Evolutionary conservation across 768 basidiomycete genomes (phyloP), one percentile per base, ranked within the genome.

Genomic region (Clitopilus hobsonii): DNA sequence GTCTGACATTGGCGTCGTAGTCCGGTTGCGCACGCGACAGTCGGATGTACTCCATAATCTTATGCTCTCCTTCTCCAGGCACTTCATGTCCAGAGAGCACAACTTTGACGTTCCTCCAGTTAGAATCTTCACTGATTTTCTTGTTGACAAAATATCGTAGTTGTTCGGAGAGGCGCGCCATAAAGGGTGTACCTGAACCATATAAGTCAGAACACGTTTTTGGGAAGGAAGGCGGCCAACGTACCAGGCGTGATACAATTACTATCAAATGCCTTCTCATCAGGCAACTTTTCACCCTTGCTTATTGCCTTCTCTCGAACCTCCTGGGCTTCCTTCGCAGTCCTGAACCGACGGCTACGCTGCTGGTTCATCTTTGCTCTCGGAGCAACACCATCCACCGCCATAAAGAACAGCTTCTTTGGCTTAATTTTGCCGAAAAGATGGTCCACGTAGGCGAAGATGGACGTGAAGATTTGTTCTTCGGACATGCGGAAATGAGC

Each of bases 321-420:
- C 68, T 98, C 94, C 61, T 81, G 88, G 2, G 89, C 91, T 69
- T 98, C 96, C 72, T 89, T 93, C 6, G 95, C 95, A 0, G 95
- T 94, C 54, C 96, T 78, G 75, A 98, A 99, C 47, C 95, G 85
- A 32, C 96, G 79, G 67, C 89, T 88, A 18, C 96, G 86, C 67
- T 98, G 96, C 71, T 98, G 96, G 67, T 99, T 99, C 96, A 98
- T 97, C 81, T 99, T 98, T 28, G 96, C 96, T 47, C 96, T 78
- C 3, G 96, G 96, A 0, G 96, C 96, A 13, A 98, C 95, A 49
- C 96, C 96, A 67, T 98, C 97, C 47, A 99, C 88, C 23, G 96
- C 97, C 90, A 99, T 96, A 71, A 97, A 98, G 71, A 98, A 98
- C 11, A 97, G 75, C 67, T 98, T 97, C 78, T 92, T 89, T 0